These are phyloP conservation scores for Penicillium janthinellum DNA, from an alignment of 2,329 filamentous ascomycete species.

Conservation along the genomic window DNA sequence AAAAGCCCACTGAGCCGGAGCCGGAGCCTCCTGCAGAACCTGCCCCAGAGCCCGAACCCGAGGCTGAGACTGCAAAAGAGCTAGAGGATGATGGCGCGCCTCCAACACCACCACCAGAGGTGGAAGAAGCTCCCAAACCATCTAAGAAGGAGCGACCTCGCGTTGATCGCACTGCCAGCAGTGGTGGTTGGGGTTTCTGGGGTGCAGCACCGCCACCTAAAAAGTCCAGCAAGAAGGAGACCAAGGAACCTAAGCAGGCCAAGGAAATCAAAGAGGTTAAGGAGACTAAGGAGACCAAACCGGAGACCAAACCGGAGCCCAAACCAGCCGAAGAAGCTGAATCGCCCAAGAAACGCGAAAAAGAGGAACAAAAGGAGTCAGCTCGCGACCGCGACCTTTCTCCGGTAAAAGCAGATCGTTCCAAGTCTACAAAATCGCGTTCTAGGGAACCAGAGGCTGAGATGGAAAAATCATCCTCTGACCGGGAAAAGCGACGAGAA, in stretches of 20 bases:
- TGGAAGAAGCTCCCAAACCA: conserved; percentile 57
- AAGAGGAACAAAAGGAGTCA: conserved; percentile 37
- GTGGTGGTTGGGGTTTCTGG: conserved; percentile 77
- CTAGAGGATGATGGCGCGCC: conserved; percentile 31
- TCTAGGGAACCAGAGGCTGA: conserved; percentile 61
- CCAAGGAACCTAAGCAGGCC: conserved; percentile 17
- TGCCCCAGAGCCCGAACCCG: conserved; percentile 32
- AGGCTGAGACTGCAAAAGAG: conserved; percentile 23
- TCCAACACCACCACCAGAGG: conserved; percentile 55
- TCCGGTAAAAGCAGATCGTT: conserved; percentile 51
- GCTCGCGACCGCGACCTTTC: conserved; percentile 24
- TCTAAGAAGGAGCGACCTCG: conserved; percentile 76
- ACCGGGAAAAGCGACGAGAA: conserved; percentile 60
- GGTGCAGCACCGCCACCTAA: conserved; percentile 55
- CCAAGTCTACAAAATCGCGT: conserved; percentile 63
- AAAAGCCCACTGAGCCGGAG: conserved; percentile 23
- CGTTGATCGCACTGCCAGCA: conserved; percentile 68
- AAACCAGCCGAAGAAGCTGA: conserved; percentile 5
- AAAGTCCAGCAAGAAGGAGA: conserved; percentile 55
- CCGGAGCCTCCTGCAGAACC: conserved; percentile 34
- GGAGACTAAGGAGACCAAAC: conserved; percentile 53
- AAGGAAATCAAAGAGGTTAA: conserved; percentile 45
- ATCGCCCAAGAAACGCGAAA: conserved; percentile 33
- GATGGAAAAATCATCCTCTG: conserved; percentile 70
- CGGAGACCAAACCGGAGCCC: conserved; percentile 14